These are phyloP conservation scores for Pulveroboletus sp. DNA, from an alignment of 768 basidiomycete genomes.

Conservation along the genomic window DNA sequence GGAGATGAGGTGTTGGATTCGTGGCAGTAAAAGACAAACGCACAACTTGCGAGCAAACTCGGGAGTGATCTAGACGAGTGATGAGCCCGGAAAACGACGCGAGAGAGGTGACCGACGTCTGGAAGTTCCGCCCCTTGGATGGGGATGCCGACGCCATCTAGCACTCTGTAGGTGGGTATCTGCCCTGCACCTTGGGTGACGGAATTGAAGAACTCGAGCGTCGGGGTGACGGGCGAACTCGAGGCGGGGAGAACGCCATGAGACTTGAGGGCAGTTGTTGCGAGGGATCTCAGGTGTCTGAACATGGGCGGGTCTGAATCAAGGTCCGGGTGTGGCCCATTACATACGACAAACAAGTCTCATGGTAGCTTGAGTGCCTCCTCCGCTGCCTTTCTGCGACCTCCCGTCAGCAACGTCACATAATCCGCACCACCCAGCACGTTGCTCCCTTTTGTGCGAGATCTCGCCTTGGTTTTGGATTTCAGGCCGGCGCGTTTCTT, in stretches of 20 bases:
- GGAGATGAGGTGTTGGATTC: not conserved
- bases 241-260: constrained; percentile 41
- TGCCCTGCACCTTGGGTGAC: constrained; percentile 56
- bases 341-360: constrained; percentile 9
- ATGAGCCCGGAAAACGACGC: constrained; percentile 5
- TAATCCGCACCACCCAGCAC: constrained; percentile 78
- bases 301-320: constrained; percentile 14
- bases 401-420: constrained; percentile 66
- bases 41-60: constrained; percentile 63
- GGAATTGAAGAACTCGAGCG: constrained; percentile 78
- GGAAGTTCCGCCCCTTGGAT: constrained; percentile 74
- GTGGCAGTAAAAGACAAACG: constrained; percentile 14
- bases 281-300: constrained; percentile 13
- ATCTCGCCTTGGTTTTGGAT: constrained; percentile 18
- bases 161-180: constrained; percentile 84
- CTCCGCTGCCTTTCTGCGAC: constrained; percentile 61
- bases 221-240: constrained; percentile 62
- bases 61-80: constrained; percentile 55
- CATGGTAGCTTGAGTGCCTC: constrained; percentile 63
- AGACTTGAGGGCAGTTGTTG: constrained; percentile 12
- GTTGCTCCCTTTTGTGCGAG: constrained; percentile 27
- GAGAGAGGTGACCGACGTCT: constrained; percentile 47
- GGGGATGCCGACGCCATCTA: constrained; percentile 76
- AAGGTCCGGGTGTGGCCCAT: constrained; percentile 11
- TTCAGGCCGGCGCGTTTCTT: constrained; percentile 30